Percentiles rank a stretch among this genome's conserved stretches.
Conservation (phyloP, 805 yeast genomes). For the Yamadazyma endophytica region DNA sequence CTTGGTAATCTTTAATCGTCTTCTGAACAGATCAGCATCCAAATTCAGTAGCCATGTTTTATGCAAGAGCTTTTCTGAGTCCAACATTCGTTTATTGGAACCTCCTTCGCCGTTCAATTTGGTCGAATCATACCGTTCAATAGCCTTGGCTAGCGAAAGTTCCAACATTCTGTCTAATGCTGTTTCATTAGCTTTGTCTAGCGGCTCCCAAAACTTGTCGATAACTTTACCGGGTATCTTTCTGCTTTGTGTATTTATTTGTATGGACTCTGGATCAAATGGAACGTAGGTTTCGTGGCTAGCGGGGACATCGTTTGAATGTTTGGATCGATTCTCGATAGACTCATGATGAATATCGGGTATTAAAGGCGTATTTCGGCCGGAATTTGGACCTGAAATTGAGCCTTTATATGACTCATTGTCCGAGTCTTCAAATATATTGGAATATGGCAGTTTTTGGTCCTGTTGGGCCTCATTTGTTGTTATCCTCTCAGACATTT, state of each 20-base stretch:
- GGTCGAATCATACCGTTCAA: slow-evolving; percentile 23
- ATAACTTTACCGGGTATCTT: slow-evolving; percentile 21
- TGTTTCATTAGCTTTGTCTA: slow-evolving; percentile 12
- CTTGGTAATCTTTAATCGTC: slow-evolving; percentile 21
- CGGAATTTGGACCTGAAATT: too few relatives aligned
- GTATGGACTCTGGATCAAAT: slow-evolving; percentile 11
- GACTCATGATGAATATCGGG: too few relatives aligned
- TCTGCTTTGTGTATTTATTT: slow-evolving; percentile 9
- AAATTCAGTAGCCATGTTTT: slow-evolving; percentile 21
- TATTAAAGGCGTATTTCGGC: too few relatives aligned
- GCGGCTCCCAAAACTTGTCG: slow-evolving; percentile 27
- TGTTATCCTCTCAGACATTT: too few relatives aligned
- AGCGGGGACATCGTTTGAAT: too few relatives aligned
- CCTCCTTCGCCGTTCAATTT: slow-evolving; percentile 4
- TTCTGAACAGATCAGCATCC: slow-evolving; percentile 17
- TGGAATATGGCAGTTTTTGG: too few relatives aligned
- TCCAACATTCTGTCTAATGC: slow-evolving; percentile 21
- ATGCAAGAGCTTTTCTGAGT: slow-evolving; percentile 20
- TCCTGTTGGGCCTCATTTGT: too few relatives aligned
- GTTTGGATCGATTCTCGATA: too few relatives aligned
- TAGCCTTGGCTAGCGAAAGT: slow-evolving; percentile 21
- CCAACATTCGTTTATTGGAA: slow-evolving; percentile 13
- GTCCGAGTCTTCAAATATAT: too few relatives aligned
- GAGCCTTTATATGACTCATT: too few relatives aligned
- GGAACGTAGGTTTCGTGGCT: slow-evolving; percentile 2